Percentiles rank a stretch among this genome's conserved stretches.
phyloP scores from a whole-genome alignment of 2,329 filamentous ascomycete genomes.

The Kalmusia sp. region DNA sequence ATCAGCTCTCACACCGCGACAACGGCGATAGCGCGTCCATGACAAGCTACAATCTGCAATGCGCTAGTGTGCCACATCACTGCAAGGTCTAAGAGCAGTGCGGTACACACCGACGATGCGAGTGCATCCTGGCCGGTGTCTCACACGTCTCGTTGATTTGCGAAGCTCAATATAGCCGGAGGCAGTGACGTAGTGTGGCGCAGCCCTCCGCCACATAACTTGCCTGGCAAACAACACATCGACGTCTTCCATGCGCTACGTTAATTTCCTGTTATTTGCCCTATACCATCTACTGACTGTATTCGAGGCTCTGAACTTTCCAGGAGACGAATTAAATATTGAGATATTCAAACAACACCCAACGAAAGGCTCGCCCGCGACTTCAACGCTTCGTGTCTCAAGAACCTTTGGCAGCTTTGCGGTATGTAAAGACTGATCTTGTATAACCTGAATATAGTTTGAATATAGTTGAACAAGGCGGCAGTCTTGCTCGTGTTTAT shows the following conservation, averaged over 20 bases:
- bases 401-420: slow-evolving; percentile 3
- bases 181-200: slow-evolving; percentile 14
- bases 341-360: background rate
- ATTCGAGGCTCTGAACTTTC: slow-evolving; percentile 1
- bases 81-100: too few relatives aligned
- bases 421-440: background rate
- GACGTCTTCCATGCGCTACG: slow-evolving; percentile 2
- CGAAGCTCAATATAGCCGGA: slow-evolving; percentile 2
- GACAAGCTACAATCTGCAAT: too few relatives aligned
- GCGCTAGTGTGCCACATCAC: too few relatives aligned
- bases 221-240: slow-evolving; percentile 2
- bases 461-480: background rate
- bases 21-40: too few relatives aligned
- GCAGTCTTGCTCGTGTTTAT: background rate
- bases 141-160: background rate
- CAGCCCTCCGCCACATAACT: background rate
- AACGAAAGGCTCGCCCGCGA: background rate
- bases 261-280: slow-evolving; percentile 6
- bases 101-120: too few relatives aligned
- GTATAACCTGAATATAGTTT: background rate
- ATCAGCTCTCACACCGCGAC: too few relatives aligned
- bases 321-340: background rate
- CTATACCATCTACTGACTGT: slow-evolving; percentile 10
- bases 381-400: background rate
- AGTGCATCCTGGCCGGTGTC: background rate